Conservation (phyloP, 2,329 filamentous ascomycete species). For the Pyricularia sp. region DNA sequence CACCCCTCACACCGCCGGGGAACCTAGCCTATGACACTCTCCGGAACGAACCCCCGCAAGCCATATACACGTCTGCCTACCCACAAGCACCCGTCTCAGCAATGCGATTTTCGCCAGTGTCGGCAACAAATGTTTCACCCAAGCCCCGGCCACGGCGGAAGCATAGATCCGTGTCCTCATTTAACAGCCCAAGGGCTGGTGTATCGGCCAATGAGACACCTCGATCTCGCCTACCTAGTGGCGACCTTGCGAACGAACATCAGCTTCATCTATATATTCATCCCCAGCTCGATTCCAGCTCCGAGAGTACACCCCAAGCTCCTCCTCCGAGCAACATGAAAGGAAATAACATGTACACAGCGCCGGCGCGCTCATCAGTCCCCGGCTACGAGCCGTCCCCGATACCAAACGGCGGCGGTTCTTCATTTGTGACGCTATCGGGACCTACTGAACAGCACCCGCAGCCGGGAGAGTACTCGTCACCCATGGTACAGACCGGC, state of each 20-base stretch:
- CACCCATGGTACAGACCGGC: conserved; percentile 16
- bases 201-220: not conserved
- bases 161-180: conserved; percentile 8
- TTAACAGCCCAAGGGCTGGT: not conserved
- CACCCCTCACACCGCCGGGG: conserved; percentile 38
- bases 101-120: conserved; percentile 31
- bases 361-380: conserved; percentile 23
- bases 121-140: conserved; percentile 7
- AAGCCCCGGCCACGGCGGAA: not conserved
- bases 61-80: conserved; percentile 39
- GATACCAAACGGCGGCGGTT: conserved; percentile 24
- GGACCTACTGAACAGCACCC: conserved; percentile 4
- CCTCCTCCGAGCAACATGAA: not conserved
- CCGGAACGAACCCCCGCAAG: conserved; percentile 42
- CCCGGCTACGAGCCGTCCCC: conserved; percentile 30
- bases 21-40: conserved; percentile 54
- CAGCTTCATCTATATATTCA: not conserved
- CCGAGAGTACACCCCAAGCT: not conserved
- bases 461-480: conserved; percentile 10
- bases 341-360: not conserved
- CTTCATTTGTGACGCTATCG: conserved; percentile 28
- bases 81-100: conserved; percentile 40
- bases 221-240: not conserved
- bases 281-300: not conserved
- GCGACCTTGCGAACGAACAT: not conserved